Evolutionary conservation across 2,329 filamentous ascomycete species (phyloP), one percentile per base, ranked within the genome.

Genomic region (Ilyonectria mors-panacis): DNA sequence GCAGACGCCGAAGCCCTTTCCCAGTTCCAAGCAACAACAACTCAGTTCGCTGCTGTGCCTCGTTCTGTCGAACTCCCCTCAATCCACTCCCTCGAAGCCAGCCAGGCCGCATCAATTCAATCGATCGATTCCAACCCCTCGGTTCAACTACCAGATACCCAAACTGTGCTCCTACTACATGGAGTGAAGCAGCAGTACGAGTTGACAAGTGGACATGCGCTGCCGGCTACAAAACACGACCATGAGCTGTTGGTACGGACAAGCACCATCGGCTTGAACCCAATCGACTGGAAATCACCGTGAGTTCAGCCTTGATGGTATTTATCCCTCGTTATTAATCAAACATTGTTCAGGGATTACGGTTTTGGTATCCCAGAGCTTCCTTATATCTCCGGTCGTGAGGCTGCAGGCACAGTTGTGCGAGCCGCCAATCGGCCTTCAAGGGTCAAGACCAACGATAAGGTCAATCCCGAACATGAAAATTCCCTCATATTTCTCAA

Each of bases 251-350:
- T 93, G 6, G 86, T 93, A n/a, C 87, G 87, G 75, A 86, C 89
- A 1, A 81, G 86, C 42, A 87, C 88, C 13, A 90, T 93, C 72
- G 92, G 92, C 0, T 80, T 94, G 42, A 94, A 94, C 73, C 93
- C 93, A 0, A 92, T 94, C 62, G 93, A 93, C 77, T 93, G 89
- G 89, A 93, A 93, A 81, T 87, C 89, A 66, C 89, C 91, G 91
- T 92, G 81, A 72, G 88, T 84, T 53, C 15, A 21, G 17, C 12
- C n/a, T 58, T 35, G 28, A 23, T 42, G 33, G 45, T 21, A 19
- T 33, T 5, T 4, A 19, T 60, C 28, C 56, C 7, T 23, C 45
- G 28, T 26, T 17, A 42, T 8, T 5, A 8, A 42, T n/a, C 9
- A 3, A 56, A 48, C 23, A 37, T 23, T n/a, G 17, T 8, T 30